Base-by-base conservation (phyloP, 208 protist species). In the Strigomonas culicis region DNA sequence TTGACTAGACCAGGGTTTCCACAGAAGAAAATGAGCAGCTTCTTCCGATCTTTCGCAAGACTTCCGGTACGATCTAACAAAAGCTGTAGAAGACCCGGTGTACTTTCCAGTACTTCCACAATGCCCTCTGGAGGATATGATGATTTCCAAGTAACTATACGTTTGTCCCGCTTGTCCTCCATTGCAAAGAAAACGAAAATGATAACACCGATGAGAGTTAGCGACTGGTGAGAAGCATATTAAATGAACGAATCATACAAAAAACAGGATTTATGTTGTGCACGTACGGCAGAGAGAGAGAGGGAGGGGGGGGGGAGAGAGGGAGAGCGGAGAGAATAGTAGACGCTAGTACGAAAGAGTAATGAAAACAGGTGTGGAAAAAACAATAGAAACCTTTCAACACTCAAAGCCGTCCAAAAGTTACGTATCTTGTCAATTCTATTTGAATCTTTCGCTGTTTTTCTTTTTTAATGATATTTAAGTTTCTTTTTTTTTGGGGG, bases 1-100 rank as follows among this genome's bases (percentile, higher is more conserved):
- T 88, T 68, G 19, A 90, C 83, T 0, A 90, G 8, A 19, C 86
- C 82, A 0, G 86, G 86, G 46, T 93, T 93, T 19, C 86, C 86
- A 1, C 81, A 74, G 63, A 90, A 86, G 7, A 93, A 70, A 60
- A 93, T 68, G 58, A 93, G 77, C 36, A 87, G 56, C 39, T 15
- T 19, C 4, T 49, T 47, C 10, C 4, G 15, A n/a, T 47, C 21
- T 19, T 56, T 41, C 55, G 47, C 44, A 28, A 43, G 68, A 49
- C 30, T 49, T 64, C 6, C 65, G 59, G n/a, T 70, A 41, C 4
- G 63, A 17, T 49, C 55, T 66, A 1, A 62, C 0, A 84, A 47
- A 39, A 62, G 63, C 31, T 69, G 63, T 41, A 92, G 69, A n/a
- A 92, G 80, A 28, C 61, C 55, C 13, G 70, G 63, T 34, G 75